Conservation (phyloP, 2,329 filamentous ascomycete genomes). For the Hypoxylon sp. region DNA sequence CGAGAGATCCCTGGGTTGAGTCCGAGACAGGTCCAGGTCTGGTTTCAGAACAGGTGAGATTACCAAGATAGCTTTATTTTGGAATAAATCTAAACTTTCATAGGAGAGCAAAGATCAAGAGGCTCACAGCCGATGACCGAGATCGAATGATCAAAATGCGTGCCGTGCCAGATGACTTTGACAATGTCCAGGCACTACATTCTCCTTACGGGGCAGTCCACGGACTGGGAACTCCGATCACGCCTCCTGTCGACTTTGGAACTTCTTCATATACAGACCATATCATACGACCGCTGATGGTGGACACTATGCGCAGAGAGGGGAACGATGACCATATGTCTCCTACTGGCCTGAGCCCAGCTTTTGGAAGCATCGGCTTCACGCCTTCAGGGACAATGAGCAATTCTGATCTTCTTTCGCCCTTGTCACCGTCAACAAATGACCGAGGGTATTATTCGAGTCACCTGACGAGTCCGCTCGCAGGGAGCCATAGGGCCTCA, state of each 20-base stretch:
- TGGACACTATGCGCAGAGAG: conserved; percentile 75
- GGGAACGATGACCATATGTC: conserved; percentile 78
- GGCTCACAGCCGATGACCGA: conserved; percentile 77
- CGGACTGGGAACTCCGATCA: conserved; percentile 64
- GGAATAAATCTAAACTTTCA: conserved; percentile 45
- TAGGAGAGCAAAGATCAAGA: conserved; percentile 80
- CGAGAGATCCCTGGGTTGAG: conserved; percentile 92
- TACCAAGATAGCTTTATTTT: conserved; percentile 29
- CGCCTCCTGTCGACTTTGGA: conserved; percentile 65
- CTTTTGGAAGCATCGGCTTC: conserved; percentile 77
- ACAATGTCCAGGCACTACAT: conserved; percentile 78
- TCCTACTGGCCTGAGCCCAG: conserved; percentile 76
- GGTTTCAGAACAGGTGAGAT: conserved; percentile 95
- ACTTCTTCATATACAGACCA: conserved; percentile 69
- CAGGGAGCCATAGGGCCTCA: conserved; percentile 64
- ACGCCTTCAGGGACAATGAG: conserved; percentile 67
- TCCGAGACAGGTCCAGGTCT: conserved; percentile 94
- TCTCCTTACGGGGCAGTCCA: conserved; percentile 76
- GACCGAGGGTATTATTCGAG: conserved; percentile 69
- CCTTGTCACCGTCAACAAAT: conserved; percentile 68
- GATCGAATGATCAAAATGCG: conserved; percentile 81
- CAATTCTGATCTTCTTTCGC: conserved; percentile 70
- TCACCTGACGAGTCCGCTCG: conserved; percentile 64
- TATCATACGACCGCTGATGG: conserved; percentile 77
- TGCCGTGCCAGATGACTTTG: conserved; percentile 78